Base-by-base conservation (phyloP, 129 eudicot genomes). In the Calendula officinalis region DNA sequence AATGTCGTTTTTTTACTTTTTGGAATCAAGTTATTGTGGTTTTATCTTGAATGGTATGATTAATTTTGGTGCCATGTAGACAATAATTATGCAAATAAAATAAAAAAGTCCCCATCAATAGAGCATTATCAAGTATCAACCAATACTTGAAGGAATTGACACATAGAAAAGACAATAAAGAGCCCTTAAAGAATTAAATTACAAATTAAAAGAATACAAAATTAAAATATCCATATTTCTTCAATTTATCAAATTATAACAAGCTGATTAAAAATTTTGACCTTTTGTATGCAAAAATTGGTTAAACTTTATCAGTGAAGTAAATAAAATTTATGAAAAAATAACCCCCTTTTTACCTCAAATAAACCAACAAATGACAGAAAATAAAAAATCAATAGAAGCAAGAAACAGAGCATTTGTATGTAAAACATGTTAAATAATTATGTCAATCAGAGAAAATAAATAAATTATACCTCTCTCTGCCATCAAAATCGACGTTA, bases 401-500 rank as follows among this genome's bases (percentile, higher is more conserved):
- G 39, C 42, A 72, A 35, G 32, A 72, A 78, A 62, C 75, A 72
- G 70, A 69, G 69, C 70, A 76, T 45, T 9, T 46, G 14, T 57
- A 34, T 47, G 44, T 13, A 71, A 9, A 56, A 38, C 3, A 38
- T 4, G 46, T 15, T 38, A 7, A 70, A 48, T n/a, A 45, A 27
- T 8, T 30, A 36, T 16, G 45, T 1, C 43, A 22, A 64, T 50
- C 47, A 51, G 6, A 4, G 12, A 8, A 14, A 49, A 48, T 48
- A 55, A 44, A 74, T 9, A 9, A 66, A 30, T 27, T 64, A 48
- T 84, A 80, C 98, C 96, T 80, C 65, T 80, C 94, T 73, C 82
- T 80, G 44, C 69, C 66, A 47, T 91, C 92, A 76, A 67, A 77
- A 14, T 82, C 97, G 67, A 78, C 48, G 76, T 82, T 75, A 51